phyloP scores from a whole-genome alignment of 1,284 basidiomycete species.

The Meripilus lineatus region DNA sequence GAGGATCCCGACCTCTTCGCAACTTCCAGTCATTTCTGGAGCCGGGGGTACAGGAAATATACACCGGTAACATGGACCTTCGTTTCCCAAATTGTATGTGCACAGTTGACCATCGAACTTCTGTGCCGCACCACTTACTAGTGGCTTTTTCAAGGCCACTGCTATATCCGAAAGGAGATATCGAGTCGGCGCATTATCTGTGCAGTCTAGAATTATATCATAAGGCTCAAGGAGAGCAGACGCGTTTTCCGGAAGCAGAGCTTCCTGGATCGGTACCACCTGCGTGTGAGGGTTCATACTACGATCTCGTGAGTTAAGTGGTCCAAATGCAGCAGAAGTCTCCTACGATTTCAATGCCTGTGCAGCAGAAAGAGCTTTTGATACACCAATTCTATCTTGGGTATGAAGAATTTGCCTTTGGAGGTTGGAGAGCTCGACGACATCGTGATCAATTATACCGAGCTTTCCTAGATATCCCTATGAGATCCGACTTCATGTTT shows the following conservation, averaged over 20 bases:
- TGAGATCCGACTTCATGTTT: neutral
- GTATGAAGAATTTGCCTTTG: conserved; percentile 92
- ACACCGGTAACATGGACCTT: conserved; percentile 93
- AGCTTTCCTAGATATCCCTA: conserved; percentile 60
- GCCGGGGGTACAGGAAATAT: conserved; percentile 80
- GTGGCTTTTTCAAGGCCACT: conserved; percentile 69
- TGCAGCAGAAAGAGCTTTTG: conserved; percentile 83
- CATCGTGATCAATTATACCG: conserved; percentile 89
- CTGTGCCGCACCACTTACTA: conserved; percentile 93
- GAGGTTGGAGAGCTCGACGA: conserved; percentile 89
- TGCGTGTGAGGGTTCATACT: conserved; percentile 70
- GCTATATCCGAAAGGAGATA: conserved; percentile 93
- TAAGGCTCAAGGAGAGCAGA: conserved; percentile 53
- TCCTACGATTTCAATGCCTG: conserved; percentile 44
- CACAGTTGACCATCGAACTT: conserved; percentile 89
- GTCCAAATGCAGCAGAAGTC: neutral
- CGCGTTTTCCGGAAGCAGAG: conserved; percentile 62
- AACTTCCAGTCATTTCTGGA: conserved; percentile 63
- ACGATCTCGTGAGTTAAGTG: conserved; percentile 26
- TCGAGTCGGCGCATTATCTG: conserved; percentile 88
- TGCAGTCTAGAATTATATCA: conserved; percentile 90
- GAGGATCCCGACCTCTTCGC: conserved; percentile 89
- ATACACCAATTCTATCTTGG: conserved; percentile 74
- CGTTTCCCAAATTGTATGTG: conserved; percentile 63
- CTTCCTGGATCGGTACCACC: conserved; percentile 47